Base-by-base conservation (phyloP, 257 asterid genomes). In the Solanum sitiens region DNA sequence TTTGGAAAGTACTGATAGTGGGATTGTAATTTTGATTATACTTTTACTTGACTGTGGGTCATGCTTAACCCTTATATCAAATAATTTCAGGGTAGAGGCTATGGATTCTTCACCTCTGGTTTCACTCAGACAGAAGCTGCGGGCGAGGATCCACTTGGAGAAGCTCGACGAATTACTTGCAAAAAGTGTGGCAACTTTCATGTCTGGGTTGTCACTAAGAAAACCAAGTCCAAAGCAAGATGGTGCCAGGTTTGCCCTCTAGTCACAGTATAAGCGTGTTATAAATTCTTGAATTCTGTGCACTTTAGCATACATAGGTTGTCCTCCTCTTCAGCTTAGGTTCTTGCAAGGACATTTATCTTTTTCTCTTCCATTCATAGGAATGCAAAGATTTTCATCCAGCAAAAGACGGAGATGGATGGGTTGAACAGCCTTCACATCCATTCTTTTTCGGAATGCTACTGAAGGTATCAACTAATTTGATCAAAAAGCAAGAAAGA, bases 381-480 rank as follows among this genome's bases (percentile, higher is more conserved):
- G 99, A 97, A 86, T 97, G 99, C 91, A 91, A 92, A 90, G 98
- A 97, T 90, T 95, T 93, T 87, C 99, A 97, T 93, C 96, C 44
- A 85, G 98, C 98, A 75, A 97, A 95, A 93, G 98, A 97, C 82
- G 99, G 99, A 85, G 98, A 97, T 86, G 99, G 99, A 87, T 97
- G 99, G 99, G 98, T 97, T 27, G 99, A 97, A 89, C 98, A 97
- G 90, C 90, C 97, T 86, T 93, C 97, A 50, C 98, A 92, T 67
- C 98, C 98, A 86, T 88, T 97, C 85, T 87, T 95, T 87, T 97
- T 95, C 82, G 99, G 99, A 87, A 83, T 95, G 53, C 92, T 96
- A 83, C 98, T 94, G 92, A 96, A 95, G 96, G 99, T 94, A 86
- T 73, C 85, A 44, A 87, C 67, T 65, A 10, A 67, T 37, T 27